Evolutionary conservation across 441 rosid species (phyloP), one percentile per base, ranked within the genome.

Genomic region (Arabidopsis lyrata): DNA sequence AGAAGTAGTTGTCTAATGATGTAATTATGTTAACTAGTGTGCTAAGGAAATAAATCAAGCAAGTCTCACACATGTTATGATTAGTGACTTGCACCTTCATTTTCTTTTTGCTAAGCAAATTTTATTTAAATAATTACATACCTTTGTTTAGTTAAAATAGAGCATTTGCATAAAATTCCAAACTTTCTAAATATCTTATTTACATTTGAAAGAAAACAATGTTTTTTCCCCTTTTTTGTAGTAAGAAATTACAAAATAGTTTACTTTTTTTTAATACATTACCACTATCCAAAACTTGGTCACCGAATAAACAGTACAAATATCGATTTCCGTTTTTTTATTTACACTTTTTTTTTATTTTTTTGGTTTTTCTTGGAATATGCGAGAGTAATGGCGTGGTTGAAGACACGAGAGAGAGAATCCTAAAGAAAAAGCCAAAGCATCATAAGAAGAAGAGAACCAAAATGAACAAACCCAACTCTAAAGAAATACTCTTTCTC

Each of bases 361-460:
- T 18, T 31, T 16, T 5, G 2, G 9, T 38, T 27, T 60, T 60
- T 8, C 42, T 71, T 16, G 75, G 75, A 71, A 61, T 39, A 58
- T 38, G 64, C 39, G 52, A 57, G 52, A 66, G 66, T 63, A 41
- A 54, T 75, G 36, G 54, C 76, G 70, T 80, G 56, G 70, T 44
- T 58, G 64, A 52, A 66, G 58, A 56, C 68, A 68, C 64, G 63
- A 50, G 72, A 61, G 56, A 80, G 50, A 79, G 60, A 70, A 75
- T 61, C 50, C 49, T 56, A 10, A 63, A 56, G 66, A 70, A 70
- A 73, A 44, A 63, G 34, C 68, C 75, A 71, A 65, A 65, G 34
- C 47, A 64, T 11, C n/a, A 11, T 5, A 29, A 44, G 8, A 68
- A 34, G 45, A 58, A 49, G 39, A 35, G 58, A 45, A 20, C 31